Evolutionary conservation across 805 yeast species (phyloP), one percentile per base, ranked within the genome.

Genomic region (Clavispora santaluciae): DNA sequence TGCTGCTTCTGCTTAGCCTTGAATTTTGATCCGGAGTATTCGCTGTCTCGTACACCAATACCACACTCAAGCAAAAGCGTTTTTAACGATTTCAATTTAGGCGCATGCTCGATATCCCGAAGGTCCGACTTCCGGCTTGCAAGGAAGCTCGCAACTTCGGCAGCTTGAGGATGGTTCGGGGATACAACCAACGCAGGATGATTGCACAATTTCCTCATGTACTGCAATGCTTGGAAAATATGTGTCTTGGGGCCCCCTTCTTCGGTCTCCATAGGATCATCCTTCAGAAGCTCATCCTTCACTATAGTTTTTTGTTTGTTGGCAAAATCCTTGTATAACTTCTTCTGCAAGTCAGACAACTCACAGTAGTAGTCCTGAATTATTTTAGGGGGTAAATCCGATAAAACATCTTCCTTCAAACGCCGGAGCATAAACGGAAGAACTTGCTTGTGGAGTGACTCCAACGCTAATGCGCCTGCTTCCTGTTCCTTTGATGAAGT

Each of bases 301-400:
- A 90, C 89, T 1, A 76, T 68, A 4, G 74, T 64, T 60, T 86
- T 87, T 56, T 93, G 97, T 57, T 86, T 86, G 54, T 76, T 79
- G 8, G 93, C 89, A 65, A 93, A 93, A 60, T 88, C 95, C 44
- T 81, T 84, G 67, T 93, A 95, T 35, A 93, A 70, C 52, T 82
- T 84, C 55, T 83, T 84, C 60, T 93, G 99, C 42, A 89, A 68
- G 48, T 88, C 95, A 52, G 95, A 87, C 47, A 95, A 72, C 51
- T 93, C 98, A 68, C 99, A 93, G 61, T 93, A 93, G 62, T 93
- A 91, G 67, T 93, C 99, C 61, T 93, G 99, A 51, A 93, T 93
- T 53, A 95, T 93, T 64, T 93, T 93, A 29, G 99, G 99, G 8
- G 99, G 99, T 51, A 93, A 72, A 60, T 93, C 99, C 1, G 95